Conservation (phyloP, 345 rosid genomes). For the Diplotaxis tenuifolia region DNA sequence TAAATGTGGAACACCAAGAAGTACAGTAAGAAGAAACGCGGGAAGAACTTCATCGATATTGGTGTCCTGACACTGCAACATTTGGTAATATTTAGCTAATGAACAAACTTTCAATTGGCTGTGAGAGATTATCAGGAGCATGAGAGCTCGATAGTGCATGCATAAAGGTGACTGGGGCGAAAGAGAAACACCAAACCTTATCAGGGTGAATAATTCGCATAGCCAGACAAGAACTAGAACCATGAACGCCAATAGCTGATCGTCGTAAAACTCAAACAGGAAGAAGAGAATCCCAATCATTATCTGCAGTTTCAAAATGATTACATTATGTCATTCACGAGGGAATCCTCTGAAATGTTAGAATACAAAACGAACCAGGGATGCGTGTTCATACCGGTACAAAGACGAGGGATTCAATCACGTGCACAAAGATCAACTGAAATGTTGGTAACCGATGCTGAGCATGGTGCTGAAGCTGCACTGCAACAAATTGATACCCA, state of each 20-base stretch:
- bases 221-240: constrained; percentile 97
- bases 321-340: neutral
- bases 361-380: neutral
- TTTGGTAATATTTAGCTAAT: neutral
- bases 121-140: no score
- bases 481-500: constrained; percentile 57
- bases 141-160: neutral
- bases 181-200: constrained; percentile 61
- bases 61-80: constrained; percentile 92
- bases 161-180: constrained; percentile 8
- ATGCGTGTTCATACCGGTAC: constrained; percentile 65
- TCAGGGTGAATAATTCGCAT: constrained; percentile 90
- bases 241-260: constrained; percentile 99
- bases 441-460: constrained; percentile 94
- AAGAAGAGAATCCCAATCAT: constrained; percentile 98
- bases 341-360: constrained; percentile 1
- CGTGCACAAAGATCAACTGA: constrained; percentile 97
- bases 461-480: constrained; percentile 99
- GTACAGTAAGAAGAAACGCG: constrained; percentile 95
- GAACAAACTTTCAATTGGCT: neutral
- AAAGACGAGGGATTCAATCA: constrained; percentile 94
- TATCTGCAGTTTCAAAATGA: constrained; percentile 60
- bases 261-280: constrained; percentile 94
- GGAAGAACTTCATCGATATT: constrained; percentile 98
- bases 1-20: constrained; percentile 97